phyloP scores from a whole-genome alignment of 2,329 filamentous ascomycete genomes.

The Bisporella sp. region DNA sequence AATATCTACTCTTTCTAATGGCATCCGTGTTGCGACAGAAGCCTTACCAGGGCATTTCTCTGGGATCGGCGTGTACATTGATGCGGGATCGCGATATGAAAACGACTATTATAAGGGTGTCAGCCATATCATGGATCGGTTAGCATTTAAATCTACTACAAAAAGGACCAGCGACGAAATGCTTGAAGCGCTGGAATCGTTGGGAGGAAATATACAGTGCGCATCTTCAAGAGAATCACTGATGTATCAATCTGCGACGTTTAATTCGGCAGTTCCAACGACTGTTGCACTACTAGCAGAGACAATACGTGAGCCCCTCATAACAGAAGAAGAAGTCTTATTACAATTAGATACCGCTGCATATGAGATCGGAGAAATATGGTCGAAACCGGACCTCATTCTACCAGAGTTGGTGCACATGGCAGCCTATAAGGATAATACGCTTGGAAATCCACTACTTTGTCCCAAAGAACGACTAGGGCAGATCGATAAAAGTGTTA shows the following conservation, averaged over 20 bases:
- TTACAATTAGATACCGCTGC: constrained; percentile 86
- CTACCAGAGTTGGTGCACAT: constrained; percentile 92
- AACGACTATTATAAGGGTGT: constrained; percentile 77
- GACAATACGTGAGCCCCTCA: constrained; percentile 78
- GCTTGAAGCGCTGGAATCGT: constrained; percentile 76
- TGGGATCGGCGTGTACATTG: constrained; percentile 90
- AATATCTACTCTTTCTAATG: constrained; percentile 85
- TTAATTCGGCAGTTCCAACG: constrained; percentile 83
- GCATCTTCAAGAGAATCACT: constrained; percentile 90
- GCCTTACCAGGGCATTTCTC: constrained; percentile 91
- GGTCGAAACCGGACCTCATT: constrained; percentile 94
- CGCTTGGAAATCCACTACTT: constrained; percentile 84
- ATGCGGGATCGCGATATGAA: constrained; percentile 92
- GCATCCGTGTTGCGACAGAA: constrained; percentile 89
- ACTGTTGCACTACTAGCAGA: constrained; percentile 84
- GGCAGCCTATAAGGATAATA: constrained; percentile 93
- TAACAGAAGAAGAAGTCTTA: constrained; percentile 80
- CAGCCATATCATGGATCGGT: constrained; percentile 90
- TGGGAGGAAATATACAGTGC: constrained; percentile 96
- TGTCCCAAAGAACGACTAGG: constrained; percentile 79
- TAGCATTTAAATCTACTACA: constrained; percentile 88
- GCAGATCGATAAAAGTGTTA: constrained; percentile 65
- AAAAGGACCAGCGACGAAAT: constrained; percentile 71
- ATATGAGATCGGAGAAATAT: constrained; percentile 96
- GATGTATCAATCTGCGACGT: constrained; percentile 98